These are phyloP conservation scores for Ustilago tritici DNA, from an alignment of 1,284 basidiomycete genomes.

Conservation along the genomic window DNA sequence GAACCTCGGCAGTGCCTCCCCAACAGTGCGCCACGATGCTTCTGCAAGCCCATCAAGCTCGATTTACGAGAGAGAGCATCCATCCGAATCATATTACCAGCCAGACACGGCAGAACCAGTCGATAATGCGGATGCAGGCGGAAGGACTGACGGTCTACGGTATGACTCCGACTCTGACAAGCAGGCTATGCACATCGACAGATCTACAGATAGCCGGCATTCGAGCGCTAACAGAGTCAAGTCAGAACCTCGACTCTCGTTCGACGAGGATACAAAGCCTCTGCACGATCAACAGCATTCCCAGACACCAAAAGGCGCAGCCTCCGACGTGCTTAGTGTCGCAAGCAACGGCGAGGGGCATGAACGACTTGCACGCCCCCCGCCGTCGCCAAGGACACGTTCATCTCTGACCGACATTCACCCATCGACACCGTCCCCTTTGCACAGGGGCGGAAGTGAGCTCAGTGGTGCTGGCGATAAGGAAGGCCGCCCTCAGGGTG, in stretches of 20 bases:
- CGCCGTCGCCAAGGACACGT: constrained; percentile 12
- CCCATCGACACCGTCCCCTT: constrained; percentile 1
- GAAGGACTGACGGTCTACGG: constrained; percentile 16
- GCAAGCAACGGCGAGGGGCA: background rate
- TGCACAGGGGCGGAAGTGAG: background rate
- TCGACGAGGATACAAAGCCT: background rate
- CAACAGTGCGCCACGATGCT: constrained; percentile 18
- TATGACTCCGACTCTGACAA: constrained; percentile 24
- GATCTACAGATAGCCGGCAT: background rate
- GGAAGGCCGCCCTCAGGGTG: constrained; percentile 5
- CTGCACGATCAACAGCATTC: background rate
- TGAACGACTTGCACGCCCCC: constrained; percentile 14
- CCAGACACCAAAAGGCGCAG: constrained; percentile 11
- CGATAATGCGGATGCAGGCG: constrained; percentile 26
- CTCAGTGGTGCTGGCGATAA: background rate
- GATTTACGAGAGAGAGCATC: constrained; percentile 9
- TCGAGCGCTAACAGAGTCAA: constrained; percentile 9
- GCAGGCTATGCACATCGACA: background rate
- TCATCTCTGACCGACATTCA: constrained; percentile 1
- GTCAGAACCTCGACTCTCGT: constrained; percentile 2
- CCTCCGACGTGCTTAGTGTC: constrained; percentile 4
- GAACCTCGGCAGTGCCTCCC: constrained; percentile 20
- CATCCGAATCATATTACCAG: constrained; percentile 32
- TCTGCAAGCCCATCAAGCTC: constrained; percentile 35
- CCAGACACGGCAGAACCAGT: constrained; percentile 32